phyloP scores from a whole-genome alignment of 106 monocot genomes.

The Dendrobium huoshanense region DNA sequence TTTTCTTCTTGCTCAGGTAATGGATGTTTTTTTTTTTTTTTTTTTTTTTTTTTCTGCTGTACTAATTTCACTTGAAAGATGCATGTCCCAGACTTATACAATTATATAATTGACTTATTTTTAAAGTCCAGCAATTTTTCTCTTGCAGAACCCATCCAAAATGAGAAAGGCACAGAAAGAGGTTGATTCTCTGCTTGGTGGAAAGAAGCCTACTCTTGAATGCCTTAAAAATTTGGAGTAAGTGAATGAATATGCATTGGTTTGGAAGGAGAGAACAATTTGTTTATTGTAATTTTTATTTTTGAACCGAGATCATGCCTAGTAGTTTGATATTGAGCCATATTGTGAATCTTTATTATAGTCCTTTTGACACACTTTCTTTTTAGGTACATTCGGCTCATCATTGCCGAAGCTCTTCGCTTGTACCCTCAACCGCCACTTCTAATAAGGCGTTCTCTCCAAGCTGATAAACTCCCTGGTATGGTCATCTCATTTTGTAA shows the following conservation, averaged over 20 bases:
- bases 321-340: background rate
- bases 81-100: background rate
- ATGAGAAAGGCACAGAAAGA: slow-evolving; percentile 92
- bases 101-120: background rate
- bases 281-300: background rate
- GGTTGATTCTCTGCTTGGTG: slow-evolving; percentile 70
- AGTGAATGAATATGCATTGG: slow-evolving; percentile 14
- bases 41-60: background rate
- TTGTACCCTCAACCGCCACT: slow-evolving; percentile 94
- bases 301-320: background rate
- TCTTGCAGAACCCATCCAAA: slow-evolving; percentile 70
- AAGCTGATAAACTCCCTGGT: slow-evolving; percentile 79
- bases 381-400: slow-evolving; percentile 76
- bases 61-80: background rate
- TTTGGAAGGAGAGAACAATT: background rate
- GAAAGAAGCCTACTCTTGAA: slow-evolving; percentile 40
- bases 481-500: slow-evolving; percentile 11
- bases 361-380: slow-evolving; percentile 2
- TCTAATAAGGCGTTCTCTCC: slow-evolving; percentile 81
- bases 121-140: background rate
- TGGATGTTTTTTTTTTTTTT: background rate
- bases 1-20: slow-evolving; percentile 89
- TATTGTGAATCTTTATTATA: background rate
- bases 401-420: slow-evolving; percentile 83
- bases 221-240: slow-evolving; percentile 67